Percentiles rank a stretch among this genome's conserved stretches.
Evolutionary conservation across 116 monocot species (phyloP).

Genomic region (Iris pallida): DNA sequence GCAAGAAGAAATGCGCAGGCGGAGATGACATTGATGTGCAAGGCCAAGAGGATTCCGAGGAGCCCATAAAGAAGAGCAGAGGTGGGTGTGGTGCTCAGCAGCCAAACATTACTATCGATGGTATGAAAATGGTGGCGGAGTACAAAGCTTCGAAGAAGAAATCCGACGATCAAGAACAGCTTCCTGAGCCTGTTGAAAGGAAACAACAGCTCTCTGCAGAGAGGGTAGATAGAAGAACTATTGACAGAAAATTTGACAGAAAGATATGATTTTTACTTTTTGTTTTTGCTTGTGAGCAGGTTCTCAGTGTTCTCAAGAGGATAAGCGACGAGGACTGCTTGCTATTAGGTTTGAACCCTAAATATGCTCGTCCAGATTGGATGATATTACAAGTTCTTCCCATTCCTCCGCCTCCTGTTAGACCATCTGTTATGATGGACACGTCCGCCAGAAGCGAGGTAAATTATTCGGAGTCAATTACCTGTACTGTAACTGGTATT

Average conservation of each 20-base stretch:
- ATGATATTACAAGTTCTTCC: constrained; percentile 99
- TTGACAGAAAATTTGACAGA: background rate
- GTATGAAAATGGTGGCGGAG: constrained; percentile 98
- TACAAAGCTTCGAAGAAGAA: constrained; percentile 93
- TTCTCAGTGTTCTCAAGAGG: constrained; percentile 90
- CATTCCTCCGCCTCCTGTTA: constrained; percentile 94
- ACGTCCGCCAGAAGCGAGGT: constrained; percentile 96
- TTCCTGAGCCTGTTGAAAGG: constrained; percentile 71
- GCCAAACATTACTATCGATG: constrained; percentile 93
- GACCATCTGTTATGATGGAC: constrained; percentile 99
- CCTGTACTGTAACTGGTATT: background rate
- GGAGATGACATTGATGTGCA: constrained; percentile 91
- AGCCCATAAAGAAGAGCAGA: constrained; percentile 68
- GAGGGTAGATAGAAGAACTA: constrained; percentile 50
- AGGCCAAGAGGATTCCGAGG: constrained; percentile 71
- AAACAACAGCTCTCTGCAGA: constrained; percentile 73
- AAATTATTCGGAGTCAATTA: background rate
- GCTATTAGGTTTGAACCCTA: constrained; percentile 84
- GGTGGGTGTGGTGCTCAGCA: constrained; percentile 98
- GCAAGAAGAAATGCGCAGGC: constrained; percentile 82
- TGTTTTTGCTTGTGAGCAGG: constrained; percentile 31
- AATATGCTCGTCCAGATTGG: constrained; percentile 99
- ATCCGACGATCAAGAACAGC: constrained; percentile 91
- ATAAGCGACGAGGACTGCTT: constrained; percentile 95
- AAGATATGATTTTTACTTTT: background rate